Conservation (phyloP, 495 filamentous ascomycete genomes). For the Xylaria grammica region DNA sequence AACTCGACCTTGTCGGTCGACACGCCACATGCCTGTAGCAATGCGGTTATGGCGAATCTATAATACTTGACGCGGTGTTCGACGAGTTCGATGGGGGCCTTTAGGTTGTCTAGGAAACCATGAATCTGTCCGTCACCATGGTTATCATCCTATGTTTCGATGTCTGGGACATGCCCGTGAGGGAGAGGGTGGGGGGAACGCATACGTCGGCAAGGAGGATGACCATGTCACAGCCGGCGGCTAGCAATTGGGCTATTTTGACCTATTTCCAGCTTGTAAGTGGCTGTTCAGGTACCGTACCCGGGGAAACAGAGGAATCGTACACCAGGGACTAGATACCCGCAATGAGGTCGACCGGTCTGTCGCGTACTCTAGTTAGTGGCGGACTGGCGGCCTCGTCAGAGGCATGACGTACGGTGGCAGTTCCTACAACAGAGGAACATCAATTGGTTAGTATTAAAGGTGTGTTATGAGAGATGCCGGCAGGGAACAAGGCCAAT, state of each 20-base stretch:
- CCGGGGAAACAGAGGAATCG: neutral
- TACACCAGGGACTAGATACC: slow-evolving; percentile 78
- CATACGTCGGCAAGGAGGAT: slow-evolving; percentile 79
- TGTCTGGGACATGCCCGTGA: neutral
- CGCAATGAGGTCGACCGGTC: slow-evolving; percentile 78
- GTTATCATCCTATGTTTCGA: slow-evolving; percentile 5
- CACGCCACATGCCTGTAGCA: slow-evolving; percentile 74
- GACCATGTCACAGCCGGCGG: slow-evolving; percentile 80
- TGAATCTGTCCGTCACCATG: slow-evolving; percentile 44
- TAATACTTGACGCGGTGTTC: slow-evolving; percentile 78
- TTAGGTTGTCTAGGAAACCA: slow-evolving; percentile 81
- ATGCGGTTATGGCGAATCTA: slow-evolving; percentile 63
- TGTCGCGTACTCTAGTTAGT: slow-evolving; percentile 16
- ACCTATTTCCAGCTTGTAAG: slow-evolving; percentile 42
- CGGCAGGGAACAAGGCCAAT: neutral
- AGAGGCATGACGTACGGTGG: slow-evolving; percentile 50
- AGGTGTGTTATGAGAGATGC: neutral
- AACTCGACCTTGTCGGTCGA: slow-evolving; percentile 81
- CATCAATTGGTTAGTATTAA: neutral
- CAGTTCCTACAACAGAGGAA: slow-evolving; percentile 59
- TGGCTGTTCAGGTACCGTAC: neutral
- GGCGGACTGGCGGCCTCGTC: too few species aligned
- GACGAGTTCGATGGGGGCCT: slow-evolving; percentile 88
- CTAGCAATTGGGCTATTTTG: slow-evolving; percentile 88
- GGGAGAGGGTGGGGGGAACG: neutral